Percentiles rank a stretch among this genome's conserved stretches.
These are phyloP conservation scores for Stephanodiscus triporus DNA, from an alignment of 108 stramenopile genomes.

Conservation along the genomic window DNA sequence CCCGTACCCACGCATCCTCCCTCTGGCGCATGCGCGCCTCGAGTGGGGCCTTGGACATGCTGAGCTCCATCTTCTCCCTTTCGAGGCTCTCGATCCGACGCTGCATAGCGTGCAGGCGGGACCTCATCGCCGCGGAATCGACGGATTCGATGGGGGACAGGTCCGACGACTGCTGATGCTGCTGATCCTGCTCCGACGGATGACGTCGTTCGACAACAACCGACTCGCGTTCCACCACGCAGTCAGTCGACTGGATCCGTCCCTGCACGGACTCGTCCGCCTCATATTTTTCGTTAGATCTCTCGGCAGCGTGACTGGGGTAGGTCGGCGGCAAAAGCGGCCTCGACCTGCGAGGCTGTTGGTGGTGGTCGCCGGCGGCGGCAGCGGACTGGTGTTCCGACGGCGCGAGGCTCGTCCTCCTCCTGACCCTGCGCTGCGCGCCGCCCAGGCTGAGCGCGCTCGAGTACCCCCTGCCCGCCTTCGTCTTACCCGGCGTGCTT, in stretches of 20 bases:
- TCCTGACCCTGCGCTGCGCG: conserved; percentile 34
- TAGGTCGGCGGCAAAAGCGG: conserved; percentile 35
- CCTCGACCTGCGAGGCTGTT: conserved; percentile 11
- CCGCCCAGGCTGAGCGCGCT: conserved; percentile 24
- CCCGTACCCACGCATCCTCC: conserved; percentile 79
- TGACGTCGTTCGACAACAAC: not conserved
- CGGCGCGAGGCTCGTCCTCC: conserved; percentile 35
- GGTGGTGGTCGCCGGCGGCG: conserved; percentile 1
- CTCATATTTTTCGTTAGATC: not conserved
- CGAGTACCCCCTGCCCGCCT: conserved; percentile 8
- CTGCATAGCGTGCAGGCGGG: conserved; percentile 72
- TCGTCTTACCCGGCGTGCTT: not conserved
- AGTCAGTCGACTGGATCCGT: not conserved
- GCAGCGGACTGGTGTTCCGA: conserved; percentile 13
- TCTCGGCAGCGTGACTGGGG: conserved; percentile 2
- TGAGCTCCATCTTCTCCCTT: conserved; percentile 82
- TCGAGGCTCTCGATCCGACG: conserved; percentile 75
- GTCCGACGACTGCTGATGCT: not conserved
- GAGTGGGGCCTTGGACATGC: conserved; percentile 86
- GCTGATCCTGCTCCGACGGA: not conserved
- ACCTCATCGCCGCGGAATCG: conserved; percentile 65
- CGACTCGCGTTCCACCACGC: not conserved
- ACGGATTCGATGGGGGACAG: conserved; percentile 39
- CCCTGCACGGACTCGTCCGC: not conserved
- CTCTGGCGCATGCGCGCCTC: conserved; percentile 85